Base-by-base conservation (phyloP, 2,329 filamentous ascomycete species). In the Fusarium denticulatum region DNA sequence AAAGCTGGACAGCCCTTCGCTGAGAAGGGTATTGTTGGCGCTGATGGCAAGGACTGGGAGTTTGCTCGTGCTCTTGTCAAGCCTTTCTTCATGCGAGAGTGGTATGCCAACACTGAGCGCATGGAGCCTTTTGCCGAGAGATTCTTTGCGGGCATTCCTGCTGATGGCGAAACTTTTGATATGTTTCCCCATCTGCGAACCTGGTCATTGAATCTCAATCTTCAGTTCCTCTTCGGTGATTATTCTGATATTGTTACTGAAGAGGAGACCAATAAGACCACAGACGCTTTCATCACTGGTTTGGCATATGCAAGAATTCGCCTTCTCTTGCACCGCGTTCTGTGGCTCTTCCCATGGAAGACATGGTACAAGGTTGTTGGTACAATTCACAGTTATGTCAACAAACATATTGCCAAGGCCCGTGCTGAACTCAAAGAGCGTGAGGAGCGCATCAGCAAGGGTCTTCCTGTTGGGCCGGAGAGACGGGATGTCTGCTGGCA, bases 11-110 rank as follows among this genome's bases (percentile, higher is more conserved):
- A 60, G 24, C 60, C 60, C 6, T 64, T 64, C 12, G 60, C 60
- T 14, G 60, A 64, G 20, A 64, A 64, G 24, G 60, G 60, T 24
- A 49, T 64, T 8, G 57, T 57, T 4, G 57, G 53, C 2, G 46
- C 60, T 13, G 60, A 64, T 60, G 60, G 60, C 15, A 64, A 64
- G 3, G 57, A 64, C 36, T 64, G 60, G 60, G 60, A 64, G 3
- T 49, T 49, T 42, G 60, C 60, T 1, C 56, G 60, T 5, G 57
- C 37, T 5, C 53, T 64, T 15, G 60, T 64, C 34, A 64, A 64
- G 7, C 60, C 60, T 7, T 64, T 64, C 30, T 64, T 64, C 9
- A 60, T 60, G 28, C 30, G 60, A 8, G 60, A 64, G n/a, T 57
- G 57, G 20, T 64, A 64, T 12, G 60, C 60, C 36, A 64, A 57